Evolutionary conservation across 2,329 filamentous ascomycete genomes (phyloP), one percentile per base, ranked within the genome.

Genomic region (Penicillium sp.): DNA sequence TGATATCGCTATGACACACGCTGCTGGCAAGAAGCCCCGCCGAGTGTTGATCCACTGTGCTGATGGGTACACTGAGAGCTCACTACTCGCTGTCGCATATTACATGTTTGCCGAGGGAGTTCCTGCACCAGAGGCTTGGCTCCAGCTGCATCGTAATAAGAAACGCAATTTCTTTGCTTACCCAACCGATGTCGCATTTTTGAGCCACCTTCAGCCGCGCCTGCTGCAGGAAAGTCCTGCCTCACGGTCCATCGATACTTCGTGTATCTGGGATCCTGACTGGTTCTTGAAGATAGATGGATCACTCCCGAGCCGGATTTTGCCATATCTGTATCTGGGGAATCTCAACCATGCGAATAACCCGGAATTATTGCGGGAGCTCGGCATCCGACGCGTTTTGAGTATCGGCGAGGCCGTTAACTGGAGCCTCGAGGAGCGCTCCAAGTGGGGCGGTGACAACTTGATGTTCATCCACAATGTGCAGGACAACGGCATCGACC

Each of bases 161-260:
- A 83, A 86, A 58, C 90, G 95, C 61, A 98, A 99, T 73, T 97
- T 98, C 80, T 99, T 99, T 73, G 93, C 95, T 0, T 98, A 98
- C 69, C 90, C 91, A 1, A 92, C 91, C 0, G 95, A 99, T 73
- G 93, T 97, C 19, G 86, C 89, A 4, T 83, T 97, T 11, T 79
- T 98, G n/a, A 88, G 85, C 1, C 85, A 86, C 4, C 89, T 97
- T 40, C 88, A 94, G 61, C 85, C 87, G 22, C 88, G 90, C 14
- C 82, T 98, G 14, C 81, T 97, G 25, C 92, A 74, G 49, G 76
- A 76, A 62, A 78, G 77, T 40, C 77, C 76, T 7, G 69, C 66
- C 3, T 69, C 72, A 6, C 67, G 64, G 14, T 62, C 65, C 6
- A 62, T 71, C 25, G 68, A 68, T 30, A 59, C 68, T 13, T 68